Evolutionary conservation across 108 stramenopile genomes (phyloP), one percentile per base, ranked within the genome.

Genomic region (Cyclotella baltica): DNA sequence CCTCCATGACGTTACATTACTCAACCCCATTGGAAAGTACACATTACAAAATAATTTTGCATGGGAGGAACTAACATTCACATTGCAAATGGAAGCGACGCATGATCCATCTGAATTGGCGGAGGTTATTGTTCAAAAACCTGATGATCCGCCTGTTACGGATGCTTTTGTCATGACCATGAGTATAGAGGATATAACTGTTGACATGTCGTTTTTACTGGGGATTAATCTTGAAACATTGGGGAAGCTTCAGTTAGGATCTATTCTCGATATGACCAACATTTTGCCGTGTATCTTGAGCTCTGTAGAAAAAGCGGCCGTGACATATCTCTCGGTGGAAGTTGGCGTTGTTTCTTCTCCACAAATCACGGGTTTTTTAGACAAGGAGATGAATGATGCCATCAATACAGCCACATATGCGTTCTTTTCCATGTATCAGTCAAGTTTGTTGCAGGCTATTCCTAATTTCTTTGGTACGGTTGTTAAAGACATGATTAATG

Each of bases 211-310:
- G 31, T 31, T 84, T 23, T 73, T 72, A 19, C 28, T 90, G 13
- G 87, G 76, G 3, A 47, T 86, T n/a, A 84, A 86, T 70, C 48
- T 52, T 4, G 70, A 82, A 36, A 38, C 36, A 5, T 48, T 90
- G 11, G 78, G 79, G 1, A 55, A 78, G 3, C 36, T 86, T 30
- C 63, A 70, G 53, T 36, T 88, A 11, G 76, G 80, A 29, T 86
- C 89, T 2, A 59, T 92, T n/a, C 62, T 92, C 35, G 40, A 77
- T 1, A 33, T 88, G 27, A 57, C 74, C 23, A 80, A 84, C 19
- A 77, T 92, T 31, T 62, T 89, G 27, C 87, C 88, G 16, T 92
- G 92, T 51, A 13, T 89, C 6, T 62, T 86, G 29, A 83, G 83
- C 37, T 70, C 85, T 18, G 81, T 87, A 4, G 61, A 84, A n/a